phyloP scores from a whole-genome alignment of 441 rosid genomes.

The Dalechampia spathulata region DNA sequence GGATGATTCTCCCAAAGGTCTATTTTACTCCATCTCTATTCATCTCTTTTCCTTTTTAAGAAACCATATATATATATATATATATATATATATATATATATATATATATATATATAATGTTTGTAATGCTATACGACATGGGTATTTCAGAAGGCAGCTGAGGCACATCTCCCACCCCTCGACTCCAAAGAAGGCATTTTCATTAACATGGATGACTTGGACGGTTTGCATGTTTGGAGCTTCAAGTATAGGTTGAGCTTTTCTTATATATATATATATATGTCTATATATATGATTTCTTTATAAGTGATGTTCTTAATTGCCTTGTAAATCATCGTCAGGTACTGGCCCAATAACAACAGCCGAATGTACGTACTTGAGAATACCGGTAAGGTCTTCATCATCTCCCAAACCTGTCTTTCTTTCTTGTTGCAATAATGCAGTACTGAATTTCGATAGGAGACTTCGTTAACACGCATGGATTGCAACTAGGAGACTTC shows the following conservation, averaged over 20 bases:
- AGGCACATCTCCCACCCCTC: constrained; percentile 68
- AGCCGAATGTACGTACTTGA: constrained; percentile 97
- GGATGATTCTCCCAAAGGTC: constrained; percentile 98
- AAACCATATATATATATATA: too few species aligned
- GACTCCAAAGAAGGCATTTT: constrained; percentile 84
- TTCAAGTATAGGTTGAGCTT: constrained; percentile 76
- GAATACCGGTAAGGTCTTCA: constrained; percentile 61
- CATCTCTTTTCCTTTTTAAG: too few species aligned
- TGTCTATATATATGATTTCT: background rate
- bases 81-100: background rate
- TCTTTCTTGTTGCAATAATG: too few species aligned
- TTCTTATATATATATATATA: background rate
- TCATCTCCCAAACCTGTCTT: background rate
- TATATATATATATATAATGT: background rate
- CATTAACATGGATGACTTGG: constrained; percentile 72
- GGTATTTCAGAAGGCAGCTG: constrained; percentile 71
- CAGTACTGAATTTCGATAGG: constrained; percentile 35
- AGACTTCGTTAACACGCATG: constrained; percentile 73
- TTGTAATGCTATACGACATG: too few species aligned
- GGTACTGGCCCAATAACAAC: constrained; percentile 98
- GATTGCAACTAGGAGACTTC: constrained; percentile 76
- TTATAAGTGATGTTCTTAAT: too few species aligned
- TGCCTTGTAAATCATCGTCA: constrained; percentile 19
- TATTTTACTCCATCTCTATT: background rate
- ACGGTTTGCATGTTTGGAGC: constrained; percentile 77